A percentile compares a stretch with the other conserved stretches of the same genome.
These are phyloP conservation scores for Gossypium schwendimanii DNA, from an alignment of 441 rosid species.

Conservation along the genomic window DNA sequence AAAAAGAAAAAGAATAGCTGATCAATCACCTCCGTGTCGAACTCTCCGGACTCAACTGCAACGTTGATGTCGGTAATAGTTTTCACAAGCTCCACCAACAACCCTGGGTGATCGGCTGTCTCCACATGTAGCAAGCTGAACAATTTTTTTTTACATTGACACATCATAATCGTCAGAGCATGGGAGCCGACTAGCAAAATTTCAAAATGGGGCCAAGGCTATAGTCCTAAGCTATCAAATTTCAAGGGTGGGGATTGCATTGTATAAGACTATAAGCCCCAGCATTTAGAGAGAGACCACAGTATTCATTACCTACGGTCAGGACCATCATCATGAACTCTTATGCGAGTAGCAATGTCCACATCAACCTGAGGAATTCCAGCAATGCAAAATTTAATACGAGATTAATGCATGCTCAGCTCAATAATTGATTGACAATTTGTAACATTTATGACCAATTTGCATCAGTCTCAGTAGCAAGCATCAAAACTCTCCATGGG, in stretches of 20 bases:
- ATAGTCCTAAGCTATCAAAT: background rate
- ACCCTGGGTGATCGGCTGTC: slow-evolving; percentile 88
- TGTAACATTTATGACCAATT: background rate
- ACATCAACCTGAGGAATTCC: slow-evolving; percentile 69
- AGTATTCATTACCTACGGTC: slow-evolving; percentile 59
- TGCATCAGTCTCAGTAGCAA: background rate
- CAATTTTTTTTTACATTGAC: background rate
- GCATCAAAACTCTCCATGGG: background rate
- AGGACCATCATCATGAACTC: slow-evolving; percentile 58
- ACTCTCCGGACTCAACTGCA: slow-evolving; percentile 91
- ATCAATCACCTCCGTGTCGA: slow-evolving; percentile 79
- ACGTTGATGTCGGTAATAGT: slow-evolving; percentile 64
- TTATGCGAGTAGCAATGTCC: slow-evolving; percentile 81
- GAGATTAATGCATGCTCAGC: background rate
- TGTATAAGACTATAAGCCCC: background rate
- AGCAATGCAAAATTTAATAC: slow-evolving; percentile 12
- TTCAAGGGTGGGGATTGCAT: background rate
- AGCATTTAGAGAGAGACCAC: background rate
- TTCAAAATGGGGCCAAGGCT: background rate
- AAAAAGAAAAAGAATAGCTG: background rate
- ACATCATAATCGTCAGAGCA: background rate
- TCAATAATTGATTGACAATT: background rate
- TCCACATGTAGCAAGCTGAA: slow-evolving; percentile 84
- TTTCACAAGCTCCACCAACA: slow-evolving; percentile 85
- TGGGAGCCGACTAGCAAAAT: background rate